phyloP scores from a whole-genome alignment of 2,329 filamentous ascomycete genomes.

The Neonectria punicea region DNA sequence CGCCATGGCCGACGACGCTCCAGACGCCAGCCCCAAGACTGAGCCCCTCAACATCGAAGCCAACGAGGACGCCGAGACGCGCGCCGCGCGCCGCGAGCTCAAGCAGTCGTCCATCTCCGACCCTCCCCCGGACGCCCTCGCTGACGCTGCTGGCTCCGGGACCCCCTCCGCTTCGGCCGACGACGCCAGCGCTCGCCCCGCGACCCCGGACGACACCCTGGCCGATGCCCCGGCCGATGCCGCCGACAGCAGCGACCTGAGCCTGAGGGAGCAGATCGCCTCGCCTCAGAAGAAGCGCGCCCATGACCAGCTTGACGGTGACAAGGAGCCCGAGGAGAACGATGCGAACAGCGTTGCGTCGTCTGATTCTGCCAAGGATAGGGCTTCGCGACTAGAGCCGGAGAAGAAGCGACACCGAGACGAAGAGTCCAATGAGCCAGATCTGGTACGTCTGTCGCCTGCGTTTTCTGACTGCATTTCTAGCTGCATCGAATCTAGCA shows the following conservation, averaged over 20 bases:
- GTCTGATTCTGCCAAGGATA: constrained; percentile 59
- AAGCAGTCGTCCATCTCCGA: constrained; percentile 73
- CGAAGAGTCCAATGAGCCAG: constrained; percentile 51
- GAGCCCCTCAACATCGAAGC: constrained; percentile 47
- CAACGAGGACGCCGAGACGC: constrained; percentile 71
- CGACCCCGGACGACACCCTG: constrained; percentile 47
- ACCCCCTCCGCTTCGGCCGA: constrained; percentile 27
- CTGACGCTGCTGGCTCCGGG: constrained; percentile 33
- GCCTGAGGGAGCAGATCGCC: constrained; percentile 59
- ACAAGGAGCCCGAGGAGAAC: constrained; percentile 54
- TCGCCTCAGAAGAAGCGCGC: constrained; percentile 76
- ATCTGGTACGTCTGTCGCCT: constrained; percentile 45
- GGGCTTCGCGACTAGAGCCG: constrained; percentile 61
- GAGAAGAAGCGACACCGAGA: constrained; percentile 74
- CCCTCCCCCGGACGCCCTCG: constrained; percentile 37
- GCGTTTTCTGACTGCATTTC: neutral
- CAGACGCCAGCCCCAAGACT: constrained; percentile 54
- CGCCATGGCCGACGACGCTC: constrained; percentile 58
- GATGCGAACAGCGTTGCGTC: constrained; percentile 55
- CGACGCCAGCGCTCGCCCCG: constrained; percentile 42
- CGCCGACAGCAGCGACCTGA: constrained; percentile 52
- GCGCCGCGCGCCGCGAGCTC: constrained; percentile 71
- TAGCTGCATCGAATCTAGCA: neutral
- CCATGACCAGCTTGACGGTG: constrained; percentile 67
- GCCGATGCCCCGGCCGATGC: constrained; percentile 44